Evolutionary conservation across 768 basidiomycete genomes (phyloP).

Genomic region (Lentinula sp.): DNA sequence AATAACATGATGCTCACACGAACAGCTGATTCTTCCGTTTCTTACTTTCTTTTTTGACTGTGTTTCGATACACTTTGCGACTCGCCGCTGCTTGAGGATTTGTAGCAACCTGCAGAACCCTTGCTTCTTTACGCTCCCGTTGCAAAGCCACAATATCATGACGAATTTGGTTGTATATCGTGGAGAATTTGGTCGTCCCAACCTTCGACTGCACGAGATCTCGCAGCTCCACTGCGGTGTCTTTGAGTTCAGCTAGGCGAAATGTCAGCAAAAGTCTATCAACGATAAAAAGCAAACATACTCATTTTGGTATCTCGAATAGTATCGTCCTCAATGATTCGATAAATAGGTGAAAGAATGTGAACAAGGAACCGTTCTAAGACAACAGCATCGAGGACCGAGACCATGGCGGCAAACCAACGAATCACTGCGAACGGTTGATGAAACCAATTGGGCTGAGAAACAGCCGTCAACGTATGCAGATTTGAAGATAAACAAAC

Average conservation of each 20-base stretch:
- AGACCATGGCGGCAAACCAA: conserved; percentile 92
- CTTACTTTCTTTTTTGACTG: conserved; percentile 77
- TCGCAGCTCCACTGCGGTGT: conserved; percentile 74
- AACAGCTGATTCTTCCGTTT: conserved; percentile 67
- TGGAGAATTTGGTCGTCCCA: conserved; percentile 79
- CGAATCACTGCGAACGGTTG: conserved; percentile 77
- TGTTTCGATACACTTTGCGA: conserved; percentile 66
- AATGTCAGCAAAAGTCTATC: background rate
- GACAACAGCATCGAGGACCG: conserved; percentile 51
- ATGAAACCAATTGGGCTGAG: conserved; percentile 75
- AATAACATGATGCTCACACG: conserved; percentile 36
- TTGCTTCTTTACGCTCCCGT: conserved; percentile 63
- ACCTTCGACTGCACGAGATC: conserved; percentile 86
- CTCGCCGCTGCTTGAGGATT: conserved; percentile 76
- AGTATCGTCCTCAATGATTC: conserved; percentile 83
- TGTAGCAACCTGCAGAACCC: conserved; percentile 53
- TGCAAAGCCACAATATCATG: conserved; percentile 62
- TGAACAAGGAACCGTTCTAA: conserved; percentile 75
- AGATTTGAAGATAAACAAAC: background rate
- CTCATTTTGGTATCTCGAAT: conserved; percentile 76
- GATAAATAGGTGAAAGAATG: conserved; percentile 81
- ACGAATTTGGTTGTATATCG: conserved; percentile 74
- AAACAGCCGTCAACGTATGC: conserved; percentile 1
- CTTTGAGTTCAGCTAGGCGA: conserved; percentile 72
- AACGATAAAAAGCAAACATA: conserved; percentile 26